A percentile compares a stretch with the other conserved stretches of the same genome.
phyloP scores from a whole-genome alignment of 768 basidiomycete species.

The Mycena epipterygia region DNA sequence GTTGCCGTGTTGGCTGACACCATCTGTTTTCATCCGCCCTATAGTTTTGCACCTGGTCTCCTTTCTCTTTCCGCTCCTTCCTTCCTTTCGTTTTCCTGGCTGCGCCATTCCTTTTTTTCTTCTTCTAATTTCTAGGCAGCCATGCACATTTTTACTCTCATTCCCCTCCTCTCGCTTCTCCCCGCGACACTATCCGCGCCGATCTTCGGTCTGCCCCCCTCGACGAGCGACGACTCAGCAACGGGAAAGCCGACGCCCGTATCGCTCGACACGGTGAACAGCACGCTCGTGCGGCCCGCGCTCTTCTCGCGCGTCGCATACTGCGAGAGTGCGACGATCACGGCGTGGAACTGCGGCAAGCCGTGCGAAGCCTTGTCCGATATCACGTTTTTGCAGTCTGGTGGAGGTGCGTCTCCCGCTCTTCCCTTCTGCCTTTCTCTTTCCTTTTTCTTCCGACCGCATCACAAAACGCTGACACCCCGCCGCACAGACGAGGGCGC shows the following conservation, averaged over 20 bases:
- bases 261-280: conserved; percentile 10
- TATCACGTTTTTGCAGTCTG: conserved; percentile 38
- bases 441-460: background rate
- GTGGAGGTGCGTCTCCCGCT: conserved; percentile 48
- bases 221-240: conserved; percentile 9
- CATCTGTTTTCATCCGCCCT: conserved; percentile 10
- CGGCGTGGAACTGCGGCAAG: conserved; percentile 39
- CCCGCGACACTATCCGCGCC: conserved; percentile 10
- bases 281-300: conserved; percentile 45
- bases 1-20: background rate
- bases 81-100: conserved; percentile 18
- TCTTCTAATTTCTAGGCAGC: conserved; percentile 9
- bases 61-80: conserved; percentile 12
- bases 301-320: conserved; percentile 54
- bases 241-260: conserved; percentile 23
- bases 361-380: conserved; percentile 23
- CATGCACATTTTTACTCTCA: background rate
- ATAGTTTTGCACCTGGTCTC: conserved; percentile 1
- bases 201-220: conserved; percentile 10
- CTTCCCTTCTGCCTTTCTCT: background rate
- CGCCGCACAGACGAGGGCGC: conserved; percentile 42
- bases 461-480: background rate
- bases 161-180: conserved; percentile 27
- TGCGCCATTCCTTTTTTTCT: conserved; percentile 13
- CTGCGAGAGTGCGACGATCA: conserved; percentile 49